Evolutionary conservation across 768 basidiomycete genomes (phyloP), one percentile per base, ranked within the genome.

Genomic region (Phylloporus sp.): DNA sequence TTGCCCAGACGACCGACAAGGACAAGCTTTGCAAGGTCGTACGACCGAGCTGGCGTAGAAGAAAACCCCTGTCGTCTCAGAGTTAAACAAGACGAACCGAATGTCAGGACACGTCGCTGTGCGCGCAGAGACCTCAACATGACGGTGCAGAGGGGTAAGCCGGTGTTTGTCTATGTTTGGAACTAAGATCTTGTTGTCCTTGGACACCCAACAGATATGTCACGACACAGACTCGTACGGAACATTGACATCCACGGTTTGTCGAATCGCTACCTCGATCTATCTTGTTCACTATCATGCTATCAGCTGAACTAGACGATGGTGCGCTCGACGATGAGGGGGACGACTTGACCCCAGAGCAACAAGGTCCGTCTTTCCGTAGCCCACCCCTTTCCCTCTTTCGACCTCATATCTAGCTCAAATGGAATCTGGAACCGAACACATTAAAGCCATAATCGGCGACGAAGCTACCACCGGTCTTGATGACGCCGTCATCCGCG

Each of bases 181-280:
- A 29, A 13, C 9, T 15, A n/a, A 16, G 11, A 32, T 52, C 42
- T 50, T 53, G 24, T 32, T 44, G 16, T 12, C 43, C 47, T 16
- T 49, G 49, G 28, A 52, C 53, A 50, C 20, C 26, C 32, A 49
- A 23, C 51, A 45, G 40, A 43, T 43, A 57, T 97, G 93, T 97
- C 95, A 6, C 79, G 97, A 68, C 97, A 98, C 71, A 85, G 94
- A 64, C 80, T 86, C 70, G 77, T 97, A 57, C 79, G 89, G 56
- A 93, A 94, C 71, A 73, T 98, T 26, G 84, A 97, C 68, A 74
- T 97, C 36, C 75, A 82, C 52, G 86, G 88, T 85, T 41, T 26
- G 69, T 52, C 27, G 23, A 12, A 36, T 32, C 11, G 44, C 45
- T 1, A 4, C 43, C 46, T 35, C 26, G 12, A 4, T 28, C 12